phyloP scores from a whole-genome alignment of 2,329 filamentous ascomycete species.

The Colletotrichum godetiae region DNA sequence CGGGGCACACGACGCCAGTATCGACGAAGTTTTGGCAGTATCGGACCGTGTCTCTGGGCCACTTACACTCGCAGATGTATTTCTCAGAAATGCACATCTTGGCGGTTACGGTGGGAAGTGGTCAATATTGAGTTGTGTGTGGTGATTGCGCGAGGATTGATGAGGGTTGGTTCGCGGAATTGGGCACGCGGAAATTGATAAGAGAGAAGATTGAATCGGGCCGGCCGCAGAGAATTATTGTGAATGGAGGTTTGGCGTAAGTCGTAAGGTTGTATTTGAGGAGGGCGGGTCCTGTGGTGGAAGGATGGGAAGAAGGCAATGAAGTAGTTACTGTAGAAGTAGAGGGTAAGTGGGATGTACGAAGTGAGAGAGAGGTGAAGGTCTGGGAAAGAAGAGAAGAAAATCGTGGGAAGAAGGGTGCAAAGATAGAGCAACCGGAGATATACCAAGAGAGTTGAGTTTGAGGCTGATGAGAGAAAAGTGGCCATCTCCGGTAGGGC shows the following conservation, averaged over 20 bases:
- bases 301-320: not conserved
- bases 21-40: no score
- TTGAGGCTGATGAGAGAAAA: not conserved
- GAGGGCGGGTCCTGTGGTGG: not conserved
- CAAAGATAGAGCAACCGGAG: not conserved
- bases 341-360: not conserved
- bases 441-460: not conserved
- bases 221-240: not conserved
- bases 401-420: no score
- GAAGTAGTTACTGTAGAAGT: not conserved
- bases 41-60: no score
- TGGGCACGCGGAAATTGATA: not conserved
- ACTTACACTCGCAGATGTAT: no score
- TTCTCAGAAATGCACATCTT: no score
- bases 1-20: no score
- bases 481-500: not conserved
- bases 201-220: not conserved
- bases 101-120: no score
- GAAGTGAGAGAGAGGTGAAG: no score
- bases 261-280: not conserved
- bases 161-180: no score
- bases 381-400: no score
- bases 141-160: not conserved
- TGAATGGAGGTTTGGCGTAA: not conserved
- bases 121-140: no score